phyloP scores from a whole-genome alignment of 306 rosid genomes.

The apple (Malus domestica) region ASM211411v1 NC_041805.1:13695501-13696000 shows the following conservation, averaged over 20 bases:
- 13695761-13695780: background rate
- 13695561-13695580: constrained; percentile 51
- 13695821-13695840: background rate
- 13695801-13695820: background rate
- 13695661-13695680: constrained; percentile 30
- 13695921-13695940: background rate
- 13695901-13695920: background rate
- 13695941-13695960: background rate
- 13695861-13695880: background rate
- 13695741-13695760: background rate
- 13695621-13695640: constrained; percentile 14
- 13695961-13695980: background rate
- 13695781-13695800: background rate
- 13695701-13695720: constrained; percentile 18
- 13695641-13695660: constrained; percentile 4
- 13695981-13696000: too few species aligned
- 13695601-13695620: constrained; percentile 37
- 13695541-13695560: constrained; percentile 41
- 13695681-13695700: constrained; percentile 70
- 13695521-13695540: constrained; percentile 26
- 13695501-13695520: constrained; percentile 77
- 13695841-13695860: background rate
- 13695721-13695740: background rate
- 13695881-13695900: background rate
- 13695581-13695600: constrained; percentile 28